Base-by-base conservation (phyloP, 1,284 basidiomycete genomes). In the Ustilago nuda region DNA sequence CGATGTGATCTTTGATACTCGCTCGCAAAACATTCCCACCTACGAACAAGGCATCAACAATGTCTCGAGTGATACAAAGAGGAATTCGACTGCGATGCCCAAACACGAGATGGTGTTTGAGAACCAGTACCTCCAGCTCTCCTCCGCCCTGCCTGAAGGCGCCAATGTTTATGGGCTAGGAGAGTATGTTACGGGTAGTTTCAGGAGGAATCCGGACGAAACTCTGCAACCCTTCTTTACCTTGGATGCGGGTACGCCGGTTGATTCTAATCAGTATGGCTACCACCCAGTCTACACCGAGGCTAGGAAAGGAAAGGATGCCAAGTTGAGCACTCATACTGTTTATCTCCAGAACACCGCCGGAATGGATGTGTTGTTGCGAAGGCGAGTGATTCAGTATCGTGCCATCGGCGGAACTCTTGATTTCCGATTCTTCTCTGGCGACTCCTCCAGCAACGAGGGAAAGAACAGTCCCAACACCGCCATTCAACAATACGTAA, bases 141-240 rank as follows among this genome's bases (percentile, higher is more conserved):
- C 79, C 13, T 88, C 75, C 9, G 81, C 79, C 4, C 57, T 83
- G 23, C 81, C 81, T 1, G 32, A 68, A 19, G 86, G 89, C 43
- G 89, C 92, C 23, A 92, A 93, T 78, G 88, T 94, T 51, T 93
- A 93, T 74, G 93, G 93, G 0, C 87, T 94, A 8, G 92, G 92
- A 4, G 92, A 94, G 82, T 89, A 90, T 23, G 88, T 92, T 33
- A 88, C 91, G 1, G 89, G 89, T 77, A 66, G 71, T 33, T 91
- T 92, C 84, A 86, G 92, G 39, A 88, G 92, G 13, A 88, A 91
- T 73, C 87, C 88, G 1, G 84, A 88, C 32, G 90, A 90, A 2
- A 91, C 90, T 0, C 87, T 92, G 2, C 88, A 91, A 36, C 91
- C 91, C 1, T 78, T 92, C 33, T 92, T 91, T 90, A 90, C 89